Percentiles rank a stretch among this genome's conserved stretches.
phyloP scores from a whole-genome alignment of 139 green algal genomes.

The Prasinococcaceae sp. region DNA sequence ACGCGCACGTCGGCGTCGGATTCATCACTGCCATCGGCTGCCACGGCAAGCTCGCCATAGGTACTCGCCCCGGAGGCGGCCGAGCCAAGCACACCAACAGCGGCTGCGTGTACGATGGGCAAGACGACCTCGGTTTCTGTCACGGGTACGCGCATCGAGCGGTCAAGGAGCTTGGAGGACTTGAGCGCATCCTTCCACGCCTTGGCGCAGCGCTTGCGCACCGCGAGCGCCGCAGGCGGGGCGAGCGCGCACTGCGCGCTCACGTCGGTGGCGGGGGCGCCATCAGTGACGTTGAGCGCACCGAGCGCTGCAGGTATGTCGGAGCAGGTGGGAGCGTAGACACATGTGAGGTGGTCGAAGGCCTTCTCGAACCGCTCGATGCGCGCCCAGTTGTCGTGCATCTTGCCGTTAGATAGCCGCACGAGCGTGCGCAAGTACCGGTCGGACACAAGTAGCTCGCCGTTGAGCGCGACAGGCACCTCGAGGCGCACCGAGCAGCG shows the following conservation, averaged over 20 bases:
- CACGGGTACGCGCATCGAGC: background rate
- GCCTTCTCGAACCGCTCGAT: slow-evolving; percentile 26
- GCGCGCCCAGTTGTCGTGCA: slow-evolving; percentile 32
- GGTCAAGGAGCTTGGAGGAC: background rate
- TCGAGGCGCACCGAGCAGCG: slow-evolving; percentile 54
- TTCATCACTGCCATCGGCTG: background rate
- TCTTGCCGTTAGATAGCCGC: slow-evolving; percentile 42
- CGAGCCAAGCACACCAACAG: background rate
- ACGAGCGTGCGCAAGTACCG: slow-evolving; percentile 38
- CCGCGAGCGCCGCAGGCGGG: background rate
- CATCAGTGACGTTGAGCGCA: too few species aligned
- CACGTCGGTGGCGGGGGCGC: too few species aligned
- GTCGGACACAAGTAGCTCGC: slow-evolving; percentile 35
- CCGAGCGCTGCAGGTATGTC: too few species aligned
- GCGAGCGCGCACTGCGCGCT: too few species aligned
- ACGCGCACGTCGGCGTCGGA: too few species aligned
- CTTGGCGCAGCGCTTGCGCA: slow-evolving; percentile 4
- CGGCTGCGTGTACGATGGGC: background rate
- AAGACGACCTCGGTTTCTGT: background rate
- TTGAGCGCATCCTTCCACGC: slow-evolving; percentile 14
- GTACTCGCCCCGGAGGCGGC: background rate
- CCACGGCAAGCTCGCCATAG: background rate
- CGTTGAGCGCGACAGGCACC: slow-evolving; percentile 37
- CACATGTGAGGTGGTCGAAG: too few species aligned
- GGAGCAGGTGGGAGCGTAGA: too few species aligned